Conservation (phyloP, 2,329 filamentous ascomycete genomes). For the Periglandula ipomoeae region DNA sequence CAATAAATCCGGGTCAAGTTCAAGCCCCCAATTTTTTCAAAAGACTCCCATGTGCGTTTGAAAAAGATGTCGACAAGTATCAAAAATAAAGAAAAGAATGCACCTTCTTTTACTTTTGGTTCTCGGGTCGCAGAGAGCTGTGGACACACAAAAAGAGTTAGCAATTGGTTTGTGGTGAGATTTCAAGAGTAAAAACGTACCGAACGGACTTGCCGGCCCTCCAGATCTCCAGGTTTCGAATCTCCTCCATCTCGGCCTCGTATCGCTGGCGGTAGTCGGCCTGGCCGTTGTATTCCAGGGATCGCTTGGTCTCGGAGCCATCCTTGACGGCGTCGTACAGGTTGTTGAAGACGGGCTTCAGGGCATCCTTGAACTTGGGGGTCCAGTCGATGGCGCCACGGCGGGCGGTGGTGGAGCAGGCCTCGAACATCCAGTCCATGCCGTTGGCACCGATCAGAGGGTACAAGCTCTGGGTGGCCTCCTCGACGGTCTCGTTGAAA, state of each 20-base stretch:
- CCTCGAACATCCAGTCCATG: constrained; percentile 99
- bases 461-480: constrained; percentile 97
- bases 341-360: constrained; percentile 98
- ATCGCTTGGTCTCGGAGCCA: constrained; percentile 90
- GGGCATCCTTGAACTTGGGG: constrained; percentile 89
- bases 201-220: constrained; percentile 95
- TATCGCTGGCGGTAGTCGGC: constrained; percentile 94
- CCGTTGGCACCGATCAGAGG: constrained; percentile 94
- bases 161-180: constrained; percentile 13
- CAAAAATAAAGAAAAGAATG: neutral
- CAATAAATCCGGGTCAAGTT: neutral
- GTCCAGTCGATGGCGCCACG: constrained; percentile 99
- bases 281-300: constrained; percentile 94
- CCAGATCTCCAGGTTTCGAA: constrained; percentile 98
- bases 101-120: constrained; percentile 55
- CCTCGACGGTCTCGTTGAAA: constrained; percentile 99
- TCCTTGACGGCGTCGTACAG: constrained; percentile 90
- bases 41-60: constrained; percentile 4
- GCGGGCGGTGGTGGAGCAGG: constrained; percentile 96
- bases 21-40: constrained; percentile 4
- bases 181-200: constrained; percentile 32
- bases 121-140: constrained; percentile 74
- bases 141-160: constrained; percentile 6
- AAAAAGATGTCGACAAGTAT: neutral
- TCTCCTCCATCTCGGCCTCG: constrained; percentile 98